These are phyloP conservation scores for Irineochytrium annulatum DNA, from an alignment of 192 early-diverging fungal species.

Conservation along the genomic window DNA sequence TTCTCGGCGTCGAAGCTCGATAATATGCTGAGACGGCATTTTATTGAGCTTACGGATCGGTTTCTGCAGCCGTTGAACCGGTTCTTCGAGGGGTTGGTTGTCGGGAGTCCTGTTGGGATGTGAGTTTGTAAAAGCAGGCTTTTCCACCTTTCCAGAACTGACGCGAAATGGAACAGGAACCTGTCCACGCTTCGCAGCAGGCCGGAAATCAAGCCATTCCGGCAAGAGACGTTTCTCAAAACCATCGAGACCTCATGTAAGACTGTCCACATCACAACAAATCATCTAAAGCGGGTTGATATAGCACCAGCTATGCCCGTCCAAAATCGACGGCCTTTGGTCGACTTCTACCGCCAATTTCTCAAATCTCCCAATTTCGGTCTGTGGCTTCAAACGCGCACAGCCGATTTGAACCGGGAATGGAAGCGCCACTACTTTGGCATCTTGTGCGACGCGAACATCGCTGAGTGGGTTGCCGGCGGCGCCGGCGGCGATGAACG, in stretches of 20 bases:
- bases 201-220: slow-evolving; percentile 72
- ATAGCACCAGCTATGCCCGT: slow-evolving; percentile 46
- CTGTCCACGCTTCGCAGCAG: slow-evolving; percentile 42
- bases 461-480: slow-evolving; percentile 43
- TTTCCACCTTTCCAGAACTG: slow-evolving; percentile 3
- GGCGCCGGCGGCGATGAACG: slow-evolving; percentile 24
- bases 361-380: slow-evolving; percentile 94
- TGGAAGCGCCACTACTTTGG: slow-evolving; percentile 72
- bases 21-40: slow-evolving; percentile 88
- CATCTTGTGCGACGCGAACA: slow-evolving; percentile 59
- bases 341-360: slow-evolving; percentile 84
- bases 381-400: slow-evolving; percentile 84
- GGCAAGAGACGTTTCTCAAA: slow-evolving; percentile 71
- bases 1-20: slow-evolving; percentile 69
- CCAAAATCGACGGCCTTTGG: slow-evolving; percentile 50
- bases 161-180: slow-evolving; percentile 18
- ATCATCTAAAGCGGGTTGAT: slow-evolving; percentile 12
- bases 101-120: slow-evolving; percentile 56
- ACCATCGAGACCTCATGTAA: slow-evolving; percentile 52
- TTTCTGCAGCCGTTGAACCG: slow-evolving; percentile 94
- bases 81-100: slow-evolving; percentile 85
- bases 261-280: too few relatives aligned
- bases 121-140: slow-evolving; percentile 22
- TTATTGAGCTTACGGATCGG: slow-evolving; percentile 87
- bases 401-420: slow-evolving; percentile 73